These are phyloP conservation scores for Sphaerobolus stellatus DNA, from an alignment of 1,284 basidiomycete genomes.

Conservation along the genomic window DNA sequence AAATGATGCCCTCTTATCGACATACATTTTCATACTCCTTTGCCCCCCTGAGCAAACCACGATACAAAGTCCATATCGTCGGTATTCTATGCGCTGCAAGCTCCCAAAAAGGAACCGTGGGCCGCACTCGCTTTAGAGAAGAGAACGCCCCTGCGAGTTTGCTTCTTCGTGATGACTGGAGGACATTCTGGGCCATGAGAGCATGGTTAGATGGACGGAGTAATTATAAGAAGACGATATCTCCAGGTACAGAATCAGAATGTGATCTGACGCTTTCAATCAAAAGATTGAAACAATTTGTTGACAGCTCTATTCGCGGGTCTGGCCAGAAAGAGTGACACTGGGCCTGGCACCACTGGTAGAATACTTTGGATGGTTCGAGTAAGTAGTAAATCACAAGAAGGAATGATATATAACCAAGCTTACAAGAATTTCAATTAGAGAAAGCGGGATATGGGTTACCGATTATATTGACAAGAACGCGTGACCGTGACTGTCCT, in stretches of 20 bases:
- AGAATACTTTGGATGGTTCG: too few species aligned
- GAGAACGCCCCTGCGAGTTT: conserved; percentile 35
- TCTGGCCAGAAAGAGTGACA: too few species aligned
- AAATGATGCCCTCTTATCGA: conserved; percentile 1
- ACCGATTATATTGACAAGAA: too few species aligned
- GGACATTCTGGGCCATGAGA: not conserved
- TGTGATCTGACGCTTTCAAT: not conserved
- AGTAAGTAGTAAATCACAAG: too few species aligned
- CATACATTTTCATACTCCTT: conserved; percentile 49
- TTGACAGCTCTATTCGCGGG: too few species aligned
- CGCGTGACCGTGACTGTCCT: not conserved
- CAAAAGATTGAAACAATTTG: not conserved
- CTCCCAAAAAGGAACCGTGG: conserved; percentile 65
- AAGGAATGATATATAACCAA: too few species aligned
- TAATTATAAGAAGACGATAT: not conserved
- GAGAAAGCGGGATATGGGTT: too few species aligned
- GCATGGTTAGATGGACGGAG: not conserved
- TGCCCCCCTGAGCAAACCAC: conserved; percentile 60
- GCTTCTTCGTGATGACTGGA: not conserved
- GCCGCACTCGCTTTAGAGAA: conserved; percentile 54
- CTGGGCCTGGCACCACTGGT: too few species aligned
- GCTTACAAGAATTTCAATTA: too few species aligned
- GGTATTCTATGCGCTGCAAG: conserved; percentile 74
- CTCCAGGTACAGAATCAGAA: not conserved
- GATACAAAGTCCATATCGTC: conserved; percentile 72